These are phyloP conservation scores for Tylopilus sp. DNA, from an alignment of 768 basidiomycete species.

Conservation along the genomic window DNA sequence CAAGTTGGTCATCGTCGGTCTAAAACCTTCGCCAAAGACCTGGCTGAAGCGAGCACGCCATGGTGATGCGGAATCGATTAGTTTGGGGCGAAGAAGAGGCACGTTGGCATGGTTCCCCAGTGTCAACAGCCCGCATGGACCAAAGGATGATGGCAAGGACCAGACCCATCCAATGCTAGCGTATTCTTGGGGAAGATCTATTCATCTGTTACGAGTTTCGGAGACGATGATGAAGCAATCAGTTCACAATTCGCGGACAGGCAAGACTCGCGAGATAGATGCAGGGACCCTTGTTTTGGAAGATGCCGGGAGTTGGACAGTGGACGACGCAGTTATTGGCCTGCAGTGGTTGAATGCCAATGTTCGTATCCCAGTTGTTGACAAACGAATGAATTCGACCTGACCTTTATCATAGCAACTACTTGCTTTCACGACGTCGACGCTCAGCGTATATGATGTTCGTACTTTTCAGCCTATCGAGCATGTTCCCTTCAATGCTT, in stretches of 20 bases:
- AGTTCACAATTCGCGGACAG: constrained; percentile 50
- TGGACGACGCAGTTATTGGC: constrained; percentile 61
- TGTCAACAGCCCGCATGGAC: constrained; percentile 30
- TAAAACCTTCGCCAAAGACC: constrained; percentile 89
- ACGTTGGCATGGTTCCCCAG: constrained; percentile 83
- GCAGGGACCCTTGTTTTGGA: constrained; percentile 65
- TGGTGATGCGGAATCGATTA: constrained; percentile 39
- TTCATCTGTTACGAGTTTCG: constrained; percentile 64
- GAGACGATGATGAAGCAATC: constrained; percentile 55
- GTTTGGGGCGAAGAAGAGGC: constrained; percentile 54
- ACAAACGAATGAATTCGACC: not conserved
- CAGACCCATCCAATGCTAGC: constrained; percentile 63
- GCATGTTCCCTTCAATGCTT: constrained; percentile 52
- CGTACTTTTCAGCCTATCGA: constrained; percentile 58
- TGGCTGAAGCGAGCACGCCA: constrained; percentile 79
- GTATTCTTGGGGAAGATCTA: constrained; percentile 76
- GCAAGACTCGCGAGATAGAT: constrained; percentile 57
- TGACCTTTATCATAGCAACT: constrained; percentile 53
- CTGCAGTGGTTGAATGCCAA: constrained; percentile 86
- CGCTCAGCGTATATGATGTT: constrained; percentile 70
- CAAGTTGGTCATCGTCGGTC: constrained; percentile 89
- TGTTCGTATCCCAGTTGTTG: constrained; percentile 54
- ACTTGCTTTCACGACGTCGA: constrained; percentile 51
- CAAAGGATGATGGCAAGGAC: constrained; percentile 13
- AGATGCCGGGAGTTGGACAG: constrained; percentile 55